These are phyloP conservation scores for Crithidia sp. DNA, from an alignment of 208 protist genomes.

Conservation along the genomic window DNA sequence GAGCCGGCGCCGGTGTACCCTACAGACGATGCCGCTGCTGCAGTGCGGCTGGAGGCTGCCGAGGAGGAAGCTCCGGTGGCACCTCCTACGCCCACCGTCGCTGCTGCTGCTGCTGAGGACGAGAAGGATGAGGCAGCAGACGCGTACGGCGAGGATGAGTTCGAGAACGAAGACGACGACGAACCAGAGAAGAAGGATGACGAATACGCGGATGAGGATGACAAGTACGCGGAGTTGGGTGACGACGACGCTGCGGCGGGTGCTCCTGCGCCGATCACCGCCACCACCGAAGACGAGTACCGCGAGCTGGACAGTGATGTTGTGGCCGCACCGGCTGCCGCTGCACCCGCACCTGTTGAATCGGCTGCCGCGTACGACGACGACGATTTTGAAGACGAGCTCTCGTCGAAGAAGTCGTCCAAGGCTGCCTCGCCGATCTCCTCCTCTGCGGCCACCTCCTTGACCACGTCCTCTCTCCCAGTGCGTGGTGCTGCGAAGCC, in stretches of 20 bases:
- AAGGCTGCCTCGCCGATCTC: neutral
- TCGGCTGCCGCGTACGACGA: slow-evolving; percentile 25
- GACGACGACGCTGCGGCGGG: slow-evolving; percentile 7
- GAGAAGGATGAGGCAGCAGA: neutral
- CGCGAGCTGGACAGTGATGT: neutral
- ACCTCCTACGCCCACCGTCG: too few species aligned
- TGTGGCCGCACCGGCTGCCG: neutral
- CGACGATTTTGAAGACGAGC: slow-evolving; percentile 46
- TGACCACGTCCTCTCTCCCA: neutral
- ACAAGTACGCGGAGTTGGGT: slow-evolving; percentile 23
- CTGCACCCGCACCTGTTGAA: neutral
- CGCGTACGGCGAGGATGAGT: slow-evolving; percentile 1
- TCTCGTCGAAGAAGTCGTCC: slow-evolving; percentile 19
- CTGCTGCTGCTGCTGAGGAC: neutral
- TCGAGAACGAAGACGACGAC: slow-evolving; percentile 13
- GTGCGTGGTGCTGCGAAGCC: too few species aligned
- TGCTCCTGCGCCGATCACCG: neutral
- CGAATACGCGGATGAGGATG: slow-evolving; percentile 11
- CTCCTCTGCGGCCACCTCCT: neutral
- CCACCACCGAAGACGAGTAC: slow-evolving; percentile 6
- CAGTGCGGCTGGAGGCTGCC: neutral
- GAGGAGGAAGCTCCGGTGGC: slow-evolving; percentile 2
- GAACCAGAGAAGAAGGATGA: slow-evolving; percentile 20
- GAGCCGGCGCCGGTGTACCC: neutral
- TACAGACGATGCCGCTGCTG: neutral